Evolutionary conservation across 129 eudicot species (phyloP).

Genomic region (Chrysanthemum lavandulifolium): DNA sequence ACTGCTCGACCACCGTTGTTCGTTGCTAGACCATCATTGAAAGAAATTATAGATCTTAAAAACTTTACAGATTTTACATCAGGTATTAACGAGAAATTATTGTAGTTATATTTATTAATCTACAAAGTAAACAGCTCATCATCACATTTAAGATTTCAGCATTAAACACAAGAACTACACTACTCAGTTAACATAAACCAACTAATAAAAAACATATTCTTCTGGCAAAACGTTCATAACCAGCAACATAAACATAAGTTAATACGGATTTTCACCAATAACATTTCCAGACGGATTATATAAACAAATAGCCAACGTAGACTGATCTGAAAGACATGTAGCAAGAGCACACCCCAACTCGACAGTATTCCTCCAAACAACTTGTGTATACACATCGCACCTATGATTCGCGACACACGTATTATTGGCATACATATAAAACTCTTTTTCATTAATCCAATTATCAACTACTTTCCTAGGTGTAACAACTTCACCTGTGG

Average conservation of each 20-base stretch:
- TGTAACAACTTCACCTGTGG: conserved; percentile 42
- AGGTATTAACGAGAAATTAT: background rate
- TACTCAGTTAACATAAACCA: background rate
- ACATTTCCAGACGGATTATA: conserved; percentile 94
- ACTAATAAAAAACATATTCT: no score
- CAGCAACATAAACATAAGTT: conserved; percentile 5
- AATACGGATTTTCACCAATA: conserved; percentile 76
- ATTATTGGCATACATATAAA: conserved; percentile 54
- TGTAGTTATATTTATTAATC: background rate
- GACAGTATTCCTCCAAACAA: conserved; percentile 76
- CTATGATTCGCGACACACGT: conserved; percentile 55
- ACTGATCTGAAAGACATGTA: conserved; percentile 43
- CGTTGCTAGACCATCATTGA: no score
- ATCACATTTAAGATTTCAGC: conserved; percentile 21
- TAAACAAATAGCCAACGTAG: conserved; percentile 69
- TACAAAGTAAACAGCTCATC: conserved; percentile 15
- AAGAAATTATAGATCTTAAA: no score
- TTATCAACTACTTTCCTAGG: conserved; percentile 28
- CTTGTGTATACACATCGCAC: conserved; percentile 92
- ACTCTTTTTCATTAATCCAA: conserved; percentile 58
- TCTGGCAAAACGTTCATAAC: no score
- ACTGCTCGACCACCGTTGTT: no score
- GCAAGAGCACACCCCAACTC: conserved; percentile 83
- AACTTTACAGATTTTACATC: no score
- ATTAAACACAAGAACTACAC: background rate